Evolutionary conservation across 768 basidiomycete species (phyloP), one percentile per base, ranked within the genome.

Genomic region (Trametes coccinea): DNA sequence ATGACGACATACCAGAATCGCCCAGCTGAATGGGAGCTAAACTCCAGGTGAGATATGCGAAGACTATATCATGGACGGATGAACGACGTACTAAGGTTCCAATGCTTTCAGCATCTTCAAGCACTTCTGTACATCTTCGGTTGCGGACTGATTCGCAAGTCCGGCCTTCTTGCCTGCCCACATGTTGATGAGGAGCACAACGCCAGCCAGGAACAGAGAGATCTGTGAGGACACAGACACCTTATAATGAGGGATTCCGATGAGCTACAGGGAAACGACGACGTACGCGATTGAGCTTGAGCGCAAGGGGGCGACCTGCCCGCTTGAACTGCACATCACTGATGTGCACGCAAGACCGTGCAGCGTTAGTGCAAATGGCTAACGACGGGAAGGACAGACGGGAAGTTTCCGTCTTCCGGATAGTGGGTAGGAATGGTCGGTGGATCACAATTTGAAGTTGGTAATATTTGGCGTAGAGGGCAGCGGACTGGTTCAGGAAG

Each of bases 341-440:
- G 31, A 94, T 81, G 69, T 88, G 89, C 41, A 82, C 83, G 60
- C 83, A 87, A 1, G 89, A 90, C 7, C 90, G 79, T 2, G 93
- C 89, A 0, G 93, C 86, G 62, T 93, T 93, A n/a, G 88, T 85
- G 71, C 92, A 93, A 55, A 94, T 93, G 0, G 90, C 89, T 34
- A 93, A 77, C 0, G 91, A 87, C 68, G 76, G 85, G 67, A 86
- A 82, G 1, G 78, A 76, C 39, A 83, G 68, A 37, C 34, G 34
- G 2, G 34, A 37, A 2, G 74, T 70, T 0, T 78, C 74, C 0
- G 79, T 79, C 58, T 84, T 84, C 47, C 80, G 75, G 2, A 84
- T 82, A 0, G 82, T 82, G 0, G 89, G 89, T 59, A 94, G 87
- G 72, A 90, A 92, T 3, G 88, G 88, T 45, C 92, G 80, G 71